A percentile compares a stretch with the other conserved stretches of the same genome.
Conservation (phyloP, 768 basidiomycete genomes). For the Tephrocybe sp. region DNA sequence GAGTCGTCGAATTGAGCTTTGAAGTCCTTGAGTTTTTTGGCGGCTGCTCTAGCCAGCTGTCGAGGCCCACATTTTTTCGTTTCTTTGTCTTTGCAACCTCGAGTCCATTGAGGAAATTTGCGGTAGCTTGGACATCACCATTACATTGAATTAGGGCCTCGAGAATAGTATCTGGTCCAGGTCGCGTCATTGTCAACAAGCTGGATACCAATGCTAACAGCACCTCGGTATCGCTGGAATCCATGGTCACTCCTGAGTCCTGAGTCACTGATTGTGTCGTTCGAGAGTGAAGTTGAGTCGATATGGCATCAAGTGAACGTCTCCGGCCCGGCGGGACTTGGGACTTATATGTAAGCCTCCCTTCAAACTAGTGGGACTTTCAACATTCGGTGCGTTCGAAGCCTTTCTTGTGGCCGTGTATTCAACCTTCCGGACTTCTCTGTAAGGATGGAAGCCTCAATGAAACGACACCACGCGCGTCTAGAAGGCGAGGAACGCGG, state of each 20-base stretch:
- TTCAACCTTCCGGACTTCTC: no score
- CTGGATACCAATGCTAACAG: constrained; percentile 69
- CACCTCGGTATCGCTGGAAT: constrained; percentile 57
- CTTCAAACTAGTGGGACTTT: no score
- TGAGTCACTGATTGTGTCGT: no score
- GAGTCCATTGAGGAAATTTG: constrained; percentile 31
- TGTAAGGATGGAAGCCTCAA: neutral
- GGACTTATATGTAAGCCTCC: no score
- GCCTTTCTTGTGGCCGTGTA: no score
- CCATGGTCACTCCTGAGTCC: constrained; percentile 1
- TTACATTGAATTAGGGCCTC: constrained; percentile 56
- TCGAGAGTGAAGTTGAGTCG: no score
- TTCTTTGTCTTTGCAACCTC: constrained; percentile 36
- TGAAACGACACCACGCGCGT: neutral
- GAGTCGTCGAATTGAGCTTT: neutral
- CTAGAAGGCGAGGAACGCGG: neutral
- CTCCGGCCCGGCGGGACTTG: no score
- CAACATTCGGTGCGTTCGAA: no score
- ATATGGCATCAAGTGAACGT: no score
- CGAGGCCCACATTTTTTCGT: constrained; percentile 50
- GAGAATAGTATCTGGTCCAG: constrained; percentile 45
- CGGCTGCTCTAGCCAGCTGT: constrained; percentile 63
- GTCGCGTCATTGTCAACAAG: constrained; percentile 37
- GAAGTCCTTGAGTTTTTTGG: constrained; percentile 12
- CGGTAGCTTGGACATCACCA: constrained; percentile 59